Conservation (phyloP, 306 rosid genomes). For the Dalbergia oliveri region DNA sequence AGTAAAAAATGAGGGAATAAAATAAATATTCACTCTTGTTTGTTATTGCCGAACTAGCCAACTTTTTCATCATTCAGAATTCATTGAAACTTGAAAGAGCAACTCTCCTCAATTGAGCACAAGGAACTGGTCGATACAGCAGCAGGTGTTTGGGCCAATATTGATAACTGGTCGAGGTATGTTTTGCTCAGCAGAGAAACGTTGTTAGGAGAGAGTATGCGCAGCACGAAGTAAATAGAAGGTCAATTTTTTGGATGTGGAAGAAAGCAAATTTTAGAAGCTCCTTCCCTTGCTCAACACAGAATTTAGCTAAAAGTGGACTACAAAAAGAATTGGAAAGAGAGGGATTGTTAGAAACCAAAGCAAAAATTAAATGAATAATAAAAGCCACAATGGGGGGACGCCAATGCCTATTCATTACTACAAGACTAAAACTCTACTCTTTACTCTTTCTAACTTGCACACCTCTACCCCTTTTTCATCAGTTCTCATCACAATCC, state of each 20-base stretch:
- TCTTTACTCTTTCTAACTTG: constrained; percentile 59
- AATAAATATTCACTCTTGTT: too few species aligned
- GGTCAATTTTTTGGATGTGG: too few species aligned
- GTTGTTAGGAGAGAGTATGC: neutral
- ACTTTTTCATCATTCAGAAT: neutral
- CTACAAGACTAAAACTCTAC: constrained; percentile 62
- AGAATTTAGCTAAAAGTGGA: constrained; percentile 68
- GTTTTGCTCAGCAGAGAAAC: constrained; percentile 19
- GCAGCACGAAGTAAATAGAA: too few species aligned
- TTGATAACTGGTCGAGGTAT: neutral
- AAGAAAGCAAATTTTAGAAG: constrained; percentile 42
- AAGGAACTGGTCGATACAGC: neutral
- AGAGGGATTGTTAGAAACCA: constrained; percentile 42
- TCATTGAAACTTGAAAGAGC: neutral
- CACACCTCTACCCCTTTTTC: constrained; percentile 50
- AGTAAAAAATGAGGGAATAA: too few species aligned
- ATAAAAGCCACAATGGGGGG: constrained; percentile 30
- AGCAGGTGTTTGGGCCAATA: neutral
- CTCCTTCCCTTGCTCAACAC: constrained; percentile 59
- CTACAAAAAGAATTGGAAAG: constrained; percentile 84
- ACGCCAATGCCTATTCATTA: constrained; percentile 41
- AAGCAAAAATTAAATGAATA: constrained; percentile 50
- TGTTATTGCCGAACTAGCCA: neutral
- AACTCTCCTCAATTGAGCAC: constrained; percentile 3
- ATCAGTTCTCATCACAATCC: constrained; percentile 55